Evolutionary conservation across 192 early-diverging fungal genomes (phyloP).

Genomic region (Coemansia sp.): DNA sequence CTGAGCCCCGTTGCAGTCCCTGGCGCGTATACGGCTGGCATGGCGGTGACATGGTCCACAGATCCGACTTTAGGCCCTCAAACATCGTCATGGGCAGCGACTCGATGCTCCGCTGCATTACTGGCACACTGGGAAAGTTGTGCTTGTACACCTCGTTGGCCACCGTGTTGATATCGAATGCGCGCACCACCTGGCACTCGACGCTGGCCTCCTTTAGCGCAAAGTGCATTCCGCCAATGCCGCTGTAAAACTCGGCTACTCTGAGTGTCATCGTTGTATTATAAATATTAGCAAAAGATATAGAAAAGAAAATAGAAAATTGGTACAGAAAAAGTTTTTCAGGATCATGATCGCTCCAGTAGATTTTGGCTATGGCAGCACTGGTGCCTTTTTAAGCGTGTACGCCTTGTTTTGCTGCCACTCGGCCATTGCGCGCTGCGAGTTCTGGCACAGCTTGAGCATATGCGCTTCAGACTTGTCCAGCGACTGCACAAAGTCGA

Average conservation of each 20-base stretch:
- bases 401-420: conserved; percentile 50
- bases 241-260: conserved; percentile 58
- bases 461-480: conserved; percentile 38
- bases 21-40: conserved; percentile 81
- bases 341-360: not conserved
- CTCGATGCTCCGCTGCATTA: conserved; percentile 64
- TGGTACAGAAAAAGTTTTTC: conserved; percentile 7
- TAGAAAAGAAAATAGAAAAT: not conserved
- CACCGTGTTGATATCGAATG: conserved; percentile 93
- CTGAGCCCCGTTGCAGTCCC: conserved; percentile 68
- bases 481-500: conserved; percentile 52
- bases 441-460: conserved; percentile 43
- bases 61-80: conserved; percentile 63
- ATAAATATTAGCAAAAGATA: not conserved
- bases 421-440: conserved; percentile 30
- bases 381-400: conserved; percentile 27
- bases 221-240: conserved; percentile 69
- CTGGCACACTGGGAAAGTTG: conserved; percentile 57
- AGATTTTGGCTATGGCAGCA: conserved; percentile 6
- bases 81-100: conserved; percentile 60
- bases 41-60: conserved; percentile 81
- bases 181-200: conserved; percentile 66
- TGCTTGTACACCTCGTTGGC: conserved; percentile 78
- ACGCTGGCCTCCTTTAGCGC: conserved; percentile 67
- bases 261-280: conserved; percentile 21